Conservation (phyloP, 106 monocot species). For the Dioscorea alata region DNA sequence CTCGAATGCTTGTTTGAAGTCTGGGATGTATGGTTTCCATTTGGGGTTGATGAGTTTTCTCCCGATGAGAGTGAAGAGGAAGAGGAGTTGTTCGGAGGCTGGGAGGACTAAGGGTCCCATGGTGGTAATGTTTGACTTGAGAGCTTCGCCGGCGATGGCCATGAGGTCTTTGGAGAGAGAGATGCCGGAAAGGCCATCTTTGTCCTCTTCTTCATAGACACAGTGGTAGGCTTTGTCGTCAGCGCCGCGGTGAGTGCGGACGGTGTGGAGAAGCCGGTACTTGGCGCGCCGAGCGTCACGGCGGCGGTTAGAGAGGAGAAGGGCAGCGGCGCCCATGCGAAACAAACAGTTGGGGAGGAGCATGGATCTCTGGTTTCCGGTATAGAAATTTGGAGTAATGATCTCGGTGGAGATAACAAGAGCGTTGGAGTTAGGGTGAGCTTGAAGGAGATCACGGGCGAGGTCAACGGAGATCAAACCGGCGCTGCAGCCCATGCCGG, state of each 20-base stretch:
- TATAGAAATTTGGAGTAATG: slow-evolving; percentile 11
- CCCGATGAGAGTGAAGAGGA: slow-evolving; percentile 17
- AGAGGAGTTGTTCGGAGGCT: slow-evolving; percentile 18
- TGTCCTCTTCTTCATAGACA: slow-evolving; percentile 21
- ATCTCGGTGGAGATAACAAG: slow-evolving; percentile 13
- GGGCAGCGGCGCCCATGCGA: slow-evolving; percentile 12
- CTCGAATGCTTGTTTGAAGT: slow-evolving; percentile 85
- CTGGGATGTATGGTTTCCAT: slow-evolving; percentile 42
- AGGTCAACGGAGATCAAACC: slow-evolving; percentile 21
- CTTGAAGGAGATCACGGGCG: slow-evolving; percentile 18
- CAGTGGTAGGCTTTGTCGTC: slow-evolving; percentile 24
- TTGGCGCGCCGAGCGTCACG: slow-evolving; percentile 4
- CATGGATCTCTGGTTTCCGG: slow-evolving; percentile 6
- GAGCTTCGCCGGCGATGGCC: slow-evolving; percentile 24
- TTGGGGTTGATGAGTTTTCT: slow-evolving; percentile 18
- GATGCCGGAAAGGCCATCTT: slow-evolving; percentile 5
- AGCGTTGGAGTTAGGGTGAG: not conserved
- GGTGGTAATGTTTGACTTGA: slow-evolving; percentile 21
- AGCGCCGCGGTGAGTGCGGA: slow-evolving; percentile 21
- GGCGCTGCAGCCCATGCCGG: slow-evolving; percentile 37
- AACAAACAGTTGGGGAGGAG: slow-evolving; percentile 13
- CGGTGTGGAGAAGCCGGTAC: slow-evolving; percentile 18
- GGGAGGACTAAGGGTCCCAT: slow-evolving; percentile 23
- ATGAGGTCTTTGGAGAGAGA: slow-evolving; percentile 23
- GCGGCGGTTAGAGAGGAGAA: slow-evolving; percentile 8